Evolutionary conservation across 495 filamentous ascomycete species (phyloP), one percentile per base, ranked within the genome.

Genomic region (Penicillium waksmanii): DNA sequence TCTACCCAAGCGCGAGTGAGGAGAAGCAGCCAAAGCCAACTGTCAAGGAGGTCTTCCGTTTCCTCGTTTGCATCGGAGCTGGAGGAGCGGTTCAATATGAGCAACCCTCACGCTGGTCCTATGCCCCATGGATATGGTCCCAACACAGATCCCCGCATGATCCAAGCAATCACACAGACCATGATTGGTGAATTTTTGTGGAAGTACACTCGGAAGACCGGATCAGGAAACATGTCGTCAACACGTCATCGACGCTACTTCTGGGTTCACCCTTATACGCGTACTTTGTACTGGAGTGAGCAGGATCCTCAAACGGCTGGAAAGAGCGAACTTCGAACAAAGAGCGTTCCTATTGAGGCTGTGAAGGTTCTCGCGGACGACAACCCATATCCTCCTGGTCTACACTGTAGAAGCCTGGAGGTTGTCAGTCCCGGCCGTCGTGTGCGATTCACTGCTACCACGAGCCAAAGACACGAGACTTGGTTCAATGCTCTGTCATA

Each of bases 131-230:
- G 84, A 33, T 73, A 78, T 35, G 65, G 63, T 13, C 71, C 82
- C 34, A 82, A 81, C 36, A 96, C 93, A 0, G 95, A 98, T 73
- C 94, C 95, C 52, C 88, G 95, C 60, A 98, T 98, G 92, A 98
- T 98, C 57, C 94, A 98, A 79, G 95, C 95, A 46, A 97, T 98
- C 61, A 98, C 96, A 6, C 95, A 98, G 74, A 98, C 95, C 11
- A 98, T 98, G 95, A 98, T 98, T 68, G 95, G 95, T 53, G 95
- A 98, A 68, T 97, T 93, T 72, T 83, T 98, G 15, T 98, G 95
- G 95, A 98, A 98, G 69, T 98, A 98, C 73, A 98, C 94, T 1
- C 88, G 96, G 60, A 96, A 91, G 74, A 82, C 93, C 57, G 93
- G 93, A 17, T 87, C 93, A 5, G 87, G 85, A 55, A 88, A 92